Base-by-base conservation (phyloP, 371 early-diverging fungal species). In the Lichtheimia ornata region DNA sequence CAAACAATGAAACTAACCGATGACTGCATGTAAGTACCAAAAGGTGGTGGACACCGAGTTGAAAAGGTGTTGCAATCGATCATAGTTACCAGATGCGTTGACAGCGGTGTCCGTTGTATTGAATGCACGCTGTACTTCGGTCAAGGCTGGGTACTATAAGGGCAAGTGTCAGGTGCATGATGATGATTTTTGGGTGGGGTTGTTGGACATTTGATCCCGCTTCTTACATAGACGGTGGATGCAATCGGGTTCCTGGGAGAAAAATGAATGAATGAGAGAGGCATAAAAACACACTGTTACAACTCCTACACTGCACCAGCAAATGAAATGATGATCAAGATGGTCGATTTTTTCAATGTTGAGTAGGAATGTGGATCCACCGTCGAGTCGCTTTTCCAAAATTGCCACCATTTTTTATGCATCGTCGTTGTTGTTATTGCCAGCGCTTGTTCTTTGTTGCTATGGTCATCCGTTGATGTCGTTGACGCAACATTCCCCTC, bases 191-290 rank as follows among this genome's bases (percentile, higher is more conserved):
- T 50, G 3, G 22, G 28, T 25, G 11, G 15, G 18, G 14, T 18
- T 15, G 52, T 11, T 15, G 12, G 3, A 4, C 9, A n/a, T 4
- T n/a, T n/a, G n/a, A n/a, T n/a, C n/a, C n/a, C 6, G 0, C 27
- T 14, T 40, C 63, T 53, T 67, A 65, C 72, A 58, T 72, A 72
- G 45, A 72, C 62, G 6, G 72, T 72, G 4, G 72, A 72, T 5
- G 67, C 63, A 14, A 65, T 45, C 12, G 67, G 67, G 3, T 67
- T 62, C 35, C 67, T 67, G 30, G 17, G 22, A 44, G 13, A 2
- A 12, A 28, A 44, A 28, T n/a, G n/a, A 27, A 17, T 47, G 40
- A 20, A 61, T 30, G 13, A 30, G 24, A 51, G 17, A 58, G 9
- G 14, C 14, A 30, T 3, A 14, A 9, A 9, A 20, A 13, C 6